These are phyloP conservation scores for Catunica adiposa DNA, from an alignment of 2,329 filamentous ascomycete species.

Conservation along the genomic window DNA sequence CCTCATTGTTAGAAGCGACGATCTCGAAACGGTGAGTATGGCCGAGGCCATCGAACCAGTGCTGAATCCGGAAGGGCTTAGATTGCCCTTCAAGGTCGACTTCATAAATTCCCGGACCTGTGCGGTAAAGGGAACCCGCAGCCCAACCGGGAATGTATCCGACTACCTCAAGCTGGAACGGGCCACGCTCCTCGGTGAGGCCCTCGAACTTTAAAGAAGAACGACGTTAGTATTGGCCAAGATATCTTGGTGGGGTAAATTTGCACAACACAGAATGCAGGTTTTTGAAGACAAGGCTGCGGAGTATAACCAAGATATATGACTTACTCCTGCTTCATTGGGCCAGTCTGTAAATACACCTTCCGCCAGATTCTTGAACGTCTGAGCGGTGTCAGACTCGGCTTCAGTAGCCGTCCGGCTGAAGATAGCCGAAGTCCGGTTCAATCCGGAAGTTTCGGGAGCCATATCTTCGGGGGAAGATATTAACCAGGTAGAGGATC, in stretches of 20 bases:
- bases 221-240: background rate
- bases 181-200: conserved; percentile 46
- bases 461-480: background rate
- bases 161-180: conserved; percentile 44
- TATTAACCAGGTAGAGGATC: too few species aligned
- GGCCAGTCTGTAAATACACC: conserved; percentile 28
- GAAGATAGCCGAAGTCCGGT: background rate
- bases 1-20: conserved; percentile 22
- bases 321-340: conserved; percentile 30
- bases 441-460: background rate
- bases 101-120: conserved; percentile 50
- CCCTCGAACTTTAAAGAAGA: conserved; percentile 41
- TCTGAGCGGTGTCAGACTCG: background rate
- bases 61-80: conserved; percentile 39
- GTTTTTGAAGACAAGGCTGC: background rate
- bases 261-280: too few species aligned
- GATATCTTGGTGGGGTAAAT: too few species aligned
- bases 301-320: background rate
- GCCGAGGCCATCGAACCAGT: conserved; percentile 72
- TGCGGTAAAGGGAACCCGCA: conserved; percentile 56
- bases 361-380: background rate
- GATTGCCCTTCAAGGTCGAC: conserved; percentile 25
- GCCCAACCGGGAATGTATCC: conserved; percentile 56
- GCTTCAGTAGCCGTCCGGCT: background rate
- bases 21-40: conserved; percentile 61